Evolutionary conservation across 2,329 filamentous ascomycete genomes (phyloP), one percentile per base, ranked within the genome.

Genomic region (Fusarium oxysporum): DNA sequence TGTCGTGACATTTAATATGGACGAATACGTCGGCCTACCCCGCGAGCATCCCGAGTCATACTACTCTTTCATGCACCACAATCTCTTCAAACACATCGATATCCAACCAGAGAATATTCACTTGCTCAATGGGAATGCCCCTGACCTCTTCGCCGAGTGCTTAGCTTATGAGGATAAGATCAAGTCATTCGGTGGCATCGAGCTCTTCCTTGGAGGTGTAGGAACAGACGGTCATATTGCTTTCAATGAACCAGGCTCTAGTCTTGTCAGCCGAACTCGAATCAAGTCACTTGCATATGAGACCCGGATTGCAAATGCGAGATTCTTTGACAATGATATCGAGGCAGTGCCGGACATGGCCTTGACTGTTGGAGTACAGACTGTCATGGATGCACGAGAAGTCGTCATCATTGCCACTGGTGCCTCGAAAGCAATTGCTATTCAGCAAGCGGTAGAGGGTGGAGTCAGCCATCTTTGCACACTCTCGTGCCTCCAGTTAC

Each of bases 351-450:
- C 64, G 5, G 44, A 66, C 5, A 67, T 66, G 64, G 64, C 64
- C 3, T 38, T 66, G 23, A 66, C 64, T 0, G 64, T 66, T 25
- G 64, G 64, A 1, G 64, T 67, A 0, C 64, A 67, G 12, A 66
- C 62, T 11, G 64, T 67, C 1, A 67, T 67, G 64, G 64, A 67
- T 6, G 64, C 64, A n/a, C 64, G 64, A n/a, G 64, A 67, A 14
- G 64, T 67, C 2, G 51, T 67, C 5, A 59, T 67, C 5, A 67
- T 67, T 10, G 62, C 64, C 0, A 38, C 44, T 0, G 64, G 64
- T 1, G 62, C 64, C 0, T 67, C 62, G 0, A 67, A 67, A 7
- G 64, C 64, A 0, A 25, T 60, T 8, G 62, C 64, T 0, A 45
- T 67, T 16, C 64, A 67, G 2, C 64, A 67, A 12, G 64, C 64